phyloP scores from a whole-genome alignment of 2,329 filamentous ascomycete species.

The Cadophora sp. region DNA sequence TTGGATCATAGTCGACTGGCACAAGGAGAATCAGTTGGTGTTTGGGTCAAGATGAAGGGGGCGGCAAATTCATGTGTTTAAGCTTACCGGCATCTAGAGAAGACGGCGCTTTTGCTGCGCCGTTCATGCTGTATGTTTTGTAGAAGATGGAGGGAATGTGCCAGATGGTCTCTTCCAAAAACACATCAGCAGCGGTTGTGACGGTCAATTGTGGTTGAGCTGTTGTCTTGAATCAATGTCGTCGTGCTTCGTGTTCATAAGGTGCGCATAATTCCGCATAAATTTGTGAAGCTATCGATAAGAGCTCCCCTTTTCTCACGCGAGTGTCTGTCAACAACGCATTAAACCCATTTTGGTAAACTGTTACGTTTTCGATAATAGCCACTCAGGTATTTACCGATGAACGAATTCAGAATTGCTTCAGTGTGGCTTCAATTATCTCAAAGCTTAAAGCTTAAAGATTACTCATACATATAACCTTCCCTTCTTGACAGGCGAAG shows the following conservation, averaged over 20 bases:
- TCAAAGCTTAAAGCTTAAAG: neutral
- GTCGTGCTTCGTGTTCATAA: slow-evolving; percentile 28
- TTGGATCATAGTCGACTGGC: slow-evolving; percentile 84
- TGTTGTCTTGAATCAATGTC: slow-evolving; percentile 10
- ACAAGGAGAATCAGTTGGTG: slow-evolving; percentile 28
- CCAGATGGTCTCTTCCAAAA: slow-evolving; percentile 1
- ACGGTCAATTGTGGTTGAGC: slow-evolving; percentile 4
- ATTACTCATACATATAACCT: slow-evolving; percentile 33
- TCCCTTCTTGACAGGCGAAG: slow-evolving; percentile 28
- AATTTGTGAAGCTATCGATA: slow-evolving; percentile 27
- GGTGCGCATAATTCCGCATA: slow-evolving; percentile 29
- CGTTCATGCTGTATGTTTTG: slow-evolving; percentile 43
- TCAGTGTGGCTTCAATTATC: neutral
- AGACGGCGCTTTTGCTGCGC: slow-evolving; percentile 37
- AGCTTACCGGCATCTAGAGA: slow-evolving; percentile 46
- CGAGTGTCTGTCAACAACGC: slow-evolving; percentile 17
- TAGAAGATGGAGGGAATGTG: neutral
- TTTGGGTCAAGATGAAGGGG: slow-evolving; percentile 14
- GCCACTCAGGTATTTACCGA: neutral
- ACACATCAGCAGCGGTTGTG: slow-evolving; percentile 2
- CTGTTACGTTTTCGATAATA: neutral
- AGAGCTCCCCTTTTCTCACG: neutral
- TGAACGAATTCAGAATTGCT: no score
- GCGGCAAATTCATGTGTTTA: slow-evolving; percentile 1
- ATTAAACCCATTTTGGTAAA: neutral